Base-by-base conservation (phyloP, 768 basidiomycete species). In the Pluteus cervinus region DNA sequence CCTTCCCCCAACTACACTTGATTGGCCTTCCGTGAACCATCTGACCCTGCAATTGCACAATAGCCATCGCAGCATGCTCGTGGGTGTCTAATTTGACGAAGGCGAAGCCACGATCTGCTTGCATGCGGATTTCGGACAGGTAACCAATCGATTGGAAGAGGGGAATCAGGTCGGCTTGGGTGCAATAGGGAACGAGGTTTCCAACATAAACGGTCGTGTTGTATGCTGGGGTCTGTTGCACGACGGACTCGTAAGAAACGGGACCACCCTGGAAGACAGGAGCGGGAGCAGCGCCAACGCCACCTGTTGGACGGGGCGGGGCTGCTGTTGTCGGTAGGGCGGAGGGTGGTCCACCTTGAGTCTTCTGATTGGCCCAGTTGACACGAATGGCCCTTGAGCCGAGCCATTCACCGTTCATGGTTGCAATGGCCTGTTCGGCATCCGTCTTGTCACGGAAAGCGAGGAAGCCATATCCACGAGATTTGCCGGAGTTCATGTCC, bases 361-460 rank as follows among this genome's bases (percentile, higher is more conserved):
- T 97, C 71, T 98, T 97, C 66, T 98, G 94, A 68, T 98, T 98
- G 37, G 96, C 96, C 94, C 94, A 99, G 68, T 99, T 99, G 62
- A 98, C 94, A 49, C 96, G 84, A 54, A 99, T 99, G 44, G 96
- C 96, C 43, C 96, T 81, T 21, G 91, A 91, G 33, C 96, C 96
- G 24, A 99, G 75, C 91, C 91, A 99, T 71, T 99, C 94, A 40
- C 96, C 96, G 56, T 99, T 99, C 96, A 99, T 99, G 43, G 94
- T 93, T 22, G 88, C 86, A 58, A 99, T 99, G 29, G 96, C 96
- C 61, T 98, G 96, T 60, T 99, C 96, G 22, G 96, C 96, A 53
- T 99, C 96, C 36, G 94, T 90, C 66, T 94, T 93, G 71, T 99
- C 96, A 53, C 94, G 78, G 76, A 97, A 98, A 3, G 94, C 93